Base-by-base conservation (phyloP, 2,329 filamentous ascomycete genomes). In the Colletotrichum melonis region DNA sequence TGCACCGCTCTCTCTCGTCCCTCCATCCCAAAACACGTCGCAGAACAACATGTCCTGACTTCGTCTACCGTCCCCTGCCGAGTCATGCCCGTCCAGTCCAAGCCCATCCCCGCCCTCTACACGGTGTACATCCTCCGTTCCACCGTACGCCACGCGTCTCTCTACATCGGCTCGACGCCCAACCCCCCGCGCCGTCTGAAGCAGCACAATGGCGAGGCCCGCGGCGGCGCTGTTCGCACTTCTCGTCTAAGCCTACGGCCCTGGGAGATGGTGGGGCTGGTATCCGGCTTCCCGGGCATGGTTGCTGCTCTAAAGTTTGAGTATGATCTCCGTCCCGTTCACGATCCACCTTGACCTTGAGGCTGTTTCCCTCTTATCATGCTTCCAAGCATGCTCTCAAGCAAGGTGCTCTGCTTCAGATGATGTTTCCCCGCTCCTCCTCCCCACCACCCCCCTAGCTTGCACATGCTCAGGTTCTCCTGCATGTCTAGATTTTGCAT, bases 221-320 rank as follows among this genome's bases (percentile, higher is more conserved):
- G 91, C 79, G 97, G 97, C 64, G 97, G 97, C 46, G 97, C 97
- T 35, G 90, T 87, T 35, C 89, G 92, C 59, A 99, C 97, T 0
- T 90, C 92, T 12, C 88, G 90, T 65, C 83, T 86, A 59, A 91
- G 83, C 4, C 83, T 95, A 74, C 89, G 94, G 55, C 97, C 97
- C 0, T 98, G 97, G 95, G 94, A 97, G 80, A 97, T 98, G 93
- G 90, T 94, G 2, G 92, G 91, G 54, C 86, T 98, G 6, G 93
- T 98, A 1, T 93, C 94, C 7, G 96, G 96, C 0, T 99, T 99
- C 76, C 95, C 94, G 0, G 96, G 93, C 76, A 92, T 92, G 78
- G 91, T 96, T 46, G 95, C 94, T 0, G 97, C 97, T 1, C 84
- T 99, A 75, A 96, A 98, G 79, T 98, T 99, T 80, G 96, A 98